Percentiles rank a stretch among this genome's conserved stretches.
Conservation (phyloP, 179 eudicot species). For the Heliamphora pulchella region DNA sequence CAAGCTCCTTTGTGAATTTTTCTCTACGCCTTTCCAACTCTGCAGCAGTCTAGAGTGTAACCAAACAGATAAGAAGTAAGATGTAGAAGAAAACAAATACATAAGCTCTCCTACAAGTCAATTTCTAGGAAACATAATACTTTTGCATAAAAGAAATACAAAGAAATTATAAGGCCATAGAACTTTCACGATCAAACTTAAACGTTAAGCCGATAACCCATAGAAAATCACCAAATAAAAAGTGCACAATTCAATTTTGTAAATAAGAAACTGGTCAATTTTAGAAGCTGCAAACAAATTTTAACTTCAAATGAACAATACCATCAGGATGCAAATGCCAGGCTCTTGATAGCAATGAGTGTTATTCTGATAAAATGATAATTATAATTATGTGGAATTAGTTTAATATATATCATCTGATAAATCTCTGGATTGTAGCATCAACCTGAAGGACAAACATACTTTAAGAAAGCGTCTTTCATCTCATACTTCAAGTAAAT, state of each 20-base stretch:
- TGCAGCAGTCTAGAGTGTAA: constrained; percentile 56
- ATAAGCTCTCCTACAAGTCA: neutral
- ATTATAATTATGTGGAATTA: neutral
- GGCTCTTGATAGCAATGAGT: neutral
- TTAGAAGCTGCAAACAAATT: neutral
- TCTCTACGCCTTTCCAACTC: constrained; percentile 62
- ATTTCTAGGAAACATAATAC: neutral
- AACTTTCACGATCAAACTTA: neutral
- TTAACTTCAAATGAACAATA: neutral
- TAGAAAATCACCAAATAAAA: neutral
- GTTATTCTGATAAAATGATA: neutral
- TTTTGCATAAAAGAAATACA: neutral
- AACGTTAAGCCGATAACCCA: neutral
- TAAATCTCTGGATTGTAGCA: neutral
- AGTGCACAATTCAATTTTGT: neutral
- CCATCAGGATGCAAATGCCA: neutral
- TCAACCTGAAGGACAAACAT: neutral
- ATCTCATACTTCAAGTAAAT: neutral
- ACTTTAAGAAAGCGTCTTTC: neutral
- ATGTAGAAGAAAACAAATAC: neutral
- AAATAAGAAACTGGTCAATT: neutral
- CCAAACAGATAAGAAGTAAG: neutral
- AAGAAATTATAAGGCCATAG: neutral
- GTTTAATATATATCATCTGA: neutral
- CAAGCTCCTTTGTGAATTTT: constrained; percentile 76